Evolutionary conservation across 768 basidiomycete genomes (phyloP).

Genomic region (Tylopilus subfusipes): DNA sequence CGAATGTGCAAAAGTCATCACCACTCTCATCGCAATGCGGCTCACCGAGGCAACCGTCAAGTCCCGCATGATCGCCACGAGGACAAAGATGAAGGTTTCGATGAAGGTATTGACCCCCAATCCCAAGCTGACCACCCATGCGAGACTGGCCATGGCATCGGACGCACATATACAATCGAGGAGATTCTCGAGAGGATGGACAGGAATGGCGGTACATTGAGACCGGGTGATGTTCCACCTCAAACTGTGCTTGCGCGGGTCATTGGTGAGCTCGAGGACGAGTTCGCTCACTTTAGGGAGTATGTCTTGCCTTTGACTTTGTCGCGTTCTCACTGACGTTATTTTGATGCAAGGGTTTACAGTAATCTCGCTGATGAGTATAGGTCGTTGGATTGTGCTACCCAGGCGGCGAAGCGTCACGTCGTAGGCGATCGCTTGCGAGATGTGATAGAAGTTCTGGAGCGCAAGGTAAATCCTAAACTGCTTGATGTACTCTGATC

Average conservation of each 20-base stretch:
- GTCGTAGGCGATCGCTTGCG: slow-evolving; percentile 84
- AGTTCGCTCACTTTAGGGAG: slow-evolving; percentile 95
- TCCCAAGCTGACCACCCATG: slow-evolving; percentile 1
- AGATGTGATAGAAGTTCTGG: slow-evolving; percentile 89
- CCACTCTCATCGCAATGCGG: slow-evolving; percentile 42
- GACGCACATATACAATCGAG: slow-evolving; percentile 16
- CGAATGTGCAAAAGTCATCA: slow-evolving; percentile 54
- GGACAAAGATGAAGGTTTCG: slow-evolving; percentile 16
- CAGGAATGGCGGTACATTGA: slow-evolving; percentile 21
- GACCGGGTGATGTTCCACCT: slow-evolving; percentile 54
- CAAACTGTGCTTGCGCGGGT: slow-evolving; percentile 86
- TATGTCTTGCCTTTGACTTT: slow-evolving; percentile 36
- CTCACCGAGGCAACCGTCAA: slow-evolving; percentile 33
- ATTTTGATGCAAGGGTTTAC: slow-evolving; percentile 64
- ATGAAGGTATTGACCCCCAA: slow-evolving; percentile 6
- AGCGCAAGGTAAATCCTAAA: slow-evolving; percentile 67
- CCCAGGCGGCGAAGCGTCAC: slow-evolving; percentile 76
- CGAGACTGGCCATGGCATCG: background rate
- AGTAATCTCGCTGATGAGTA: slow-evolving; percentile 91
- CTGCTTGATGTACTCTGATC: background rate
- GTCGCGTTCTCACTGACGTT: slow-evolving; percentile 5
- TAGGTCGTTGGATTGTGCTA: slow-evolving; percentile 80
- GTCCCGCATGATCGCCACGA: background rate
- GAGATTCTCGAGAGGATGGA: slow-evolving; percentile 28
- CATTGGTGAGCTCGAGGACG: slow-evolving; percentile 86